Conservation (phyloP, 2,329 filamentous ascomycete genomes). For the Paecilomyces sp. region DNA sequence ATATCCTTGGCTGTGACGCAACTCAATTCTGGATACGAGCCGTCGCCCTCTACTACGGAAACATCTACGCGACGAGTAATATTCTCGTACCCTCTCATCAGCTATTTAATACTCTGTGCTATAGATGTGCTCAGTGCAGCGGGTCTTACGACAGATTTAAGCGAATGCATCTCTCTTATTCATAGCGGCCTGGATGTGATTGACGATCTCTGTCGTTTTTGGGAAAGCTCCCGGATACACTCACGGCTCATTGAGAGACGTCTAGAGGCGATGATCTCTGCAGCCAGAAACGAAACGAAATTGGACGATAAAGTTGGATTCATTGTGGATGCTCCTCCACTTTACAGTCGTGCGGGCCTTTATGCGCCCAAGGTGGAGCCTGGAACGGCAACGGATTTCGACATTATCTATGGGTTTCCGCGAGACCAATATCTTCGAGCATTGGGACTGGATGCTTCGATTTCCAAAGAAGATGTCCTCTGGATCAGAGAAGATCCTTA, state of each 20-base stretch:
- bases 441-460: not conserved
- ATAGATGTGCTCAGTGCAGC: slow-evolving; percentile 60
- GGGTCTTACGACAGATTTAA: slow-evolving; percentile 46
- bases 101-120: slow-evolving; percentile 56
- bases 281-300: not conserved
- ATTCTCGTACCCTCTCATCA: slow-evolving; percentile 55
- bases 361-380: not conserved
- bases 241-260: not conserved
- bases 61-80: slow-evolving; percentile 20
- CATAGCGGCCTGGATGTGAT: slow-evolving; percentile 48
- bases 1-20: slow-evolving; percentile 39
- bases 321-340: not conserved
- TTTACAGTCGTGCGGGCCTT: not conserved
- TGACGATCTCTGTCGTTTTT: slow-evolving; percentile 50
- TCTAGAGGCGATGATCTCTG: slow-evolving; percentile 2
- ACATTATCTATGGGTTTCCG: not conserved
- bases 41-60: slow-evolving; percentile 13
- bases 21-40: slow-evolving; percentile 13
- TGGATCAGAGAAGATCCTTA: not conserved
- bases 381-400: not conserved
- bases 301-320: not conserved
- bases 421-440: not conserved
- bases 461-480: not conserved
- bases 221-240: slow-evolving; percentile 36
- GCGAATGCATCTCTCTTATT: slow-evolving; percentile 48